Evolutionary conservation across 163 green algal genomes (phyloP).

Genomic region (Chlorella variabilis): DNA sequence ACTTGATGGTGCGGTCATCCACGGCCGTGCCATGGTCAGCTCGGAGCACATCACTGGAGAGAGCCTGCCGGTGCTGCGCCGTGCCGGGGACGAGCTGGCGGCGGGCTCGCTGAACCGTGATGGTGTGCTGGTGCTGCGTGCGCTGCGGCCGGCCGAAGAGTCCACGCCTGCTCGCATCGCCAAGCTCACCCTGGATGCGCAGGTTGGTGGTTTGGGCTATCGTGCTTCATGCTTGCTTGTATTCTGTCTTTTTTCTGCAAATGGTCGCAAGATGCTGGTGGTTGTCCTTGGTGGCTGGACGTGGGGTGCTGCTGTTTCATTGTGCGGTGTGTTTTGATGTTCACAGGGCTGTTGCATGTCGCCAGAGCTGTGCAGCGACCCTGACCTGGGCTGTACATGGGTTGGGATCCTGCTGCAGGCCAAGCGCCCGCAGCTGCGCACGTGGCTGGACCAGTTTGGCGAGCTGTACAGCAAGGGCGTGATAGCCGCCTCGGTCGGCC

Average conservation of each 20-base stretch:
- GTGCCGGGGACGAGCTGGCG: constrained; percentile 67
- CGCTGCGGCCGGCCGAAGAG: constrained; percentile 59
- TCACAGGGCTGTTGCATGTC: neutral
- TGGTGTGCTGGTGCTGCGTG: constrained; percentile 83
- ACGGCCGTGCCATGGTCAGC: constrained; percentile 65
- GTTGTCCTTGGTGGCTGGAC: too few relatives aligned
- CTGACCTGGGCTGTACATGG: too few relatives aligned
- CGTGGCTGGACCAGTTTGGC: constrained; percentile 81
- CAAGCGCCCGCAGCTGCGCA: constrained; percentile 72
- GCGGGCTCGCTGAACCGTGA: constrained; percentile 74
- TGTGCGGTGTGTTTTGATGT: neutral
- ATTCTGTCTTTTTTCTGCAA: too few relatives aligned
- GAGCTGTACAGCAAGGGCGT: constrained; percentile 84
- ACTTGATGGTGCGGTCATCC: constrained; percentile 64
- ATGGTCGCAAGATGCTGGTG: too few relatives aligned
- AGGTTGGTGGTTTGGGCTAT: constrained; percentile 58
- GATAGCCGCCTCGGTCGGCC: constrained; percentile 65
- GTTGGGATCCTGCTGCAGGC: constrained; percentile 59
- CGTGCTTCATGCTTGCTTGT: too few relatives aligned
- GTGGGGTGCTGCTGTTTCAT: too few relatives aligned
- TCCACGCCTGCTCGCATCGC: constrained; percentile 91
- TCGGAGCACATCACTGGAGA: constrained; percentile 93
- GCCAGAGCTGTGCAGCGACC: neutral
- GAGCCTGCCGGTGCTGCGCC: constrained; percentile 63
- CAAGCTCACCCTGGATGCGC: constrained; percentile 81